Base-by-base conservation (phyloP, 148 eudicot genomes). In the Camellia sinensis region DNA sequence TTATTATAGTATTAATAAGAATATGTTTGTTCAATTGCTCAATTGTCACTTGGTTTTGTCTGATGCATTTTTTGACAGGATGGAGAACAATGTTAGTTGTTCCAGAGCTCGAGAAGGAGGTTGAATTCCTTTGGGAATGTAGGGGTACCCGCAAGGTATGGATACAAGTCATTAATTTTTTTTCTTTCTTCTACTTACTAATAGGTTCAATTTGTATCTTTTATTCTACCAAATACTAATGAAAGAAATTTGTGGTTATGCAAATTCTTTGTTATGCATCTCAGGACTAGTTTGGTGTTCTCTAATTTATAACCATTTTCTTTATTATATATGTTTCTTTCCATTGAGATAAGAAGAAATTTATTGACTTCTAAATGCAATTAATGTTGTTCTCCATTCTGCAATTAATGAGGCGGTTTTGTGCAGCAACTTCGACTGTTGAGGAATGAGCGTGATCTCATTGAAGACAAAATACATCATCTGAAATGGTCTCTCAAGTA, bases 21-120 rank as follows among this genome's bases (percentile, higher is more conserved):
- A 41, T 56, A 7, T 41, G 22, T 10, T 40, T 79, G 59, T 11
- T 57, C 15, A 60, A 5, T 53, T 37, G 60, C 73, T 67, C 17
- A 19, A 17, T 37, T 44, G 22, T 40, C 1, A 21, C 57, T 66
- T 37, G 54, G 69, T 5, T 61, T 68, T 12, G 57, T 29, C 44
- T 69, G 63, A 37, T 48, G 22, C 69, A 44, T 37, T 68, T 40
- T 79, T 88, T 53, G 80, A 68, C 88, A 96, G 99, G 99, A 43
- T 96, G 99, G 99, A 93, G 99, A 88, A 93, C 99, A 54, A 93
- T 96, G 99, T 97, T 96, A 67, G 98, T 93, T 83, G 97, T 96
- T 86, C 99, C 97, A 2, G 98, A 96, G 88, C 98, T 96, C 88
- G 98, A 91, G 84, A 90, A 82, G 84, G 99, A 96, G 88, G 97